A percentile compares a stretch with the other conserved stretches of the same genome.
These are phyloP conservation scores for Tolypocladium inflatum DNA, from an alignment of 2,329 filamentous ascomycete genomes.

Conservation along the genomic window DNA sequence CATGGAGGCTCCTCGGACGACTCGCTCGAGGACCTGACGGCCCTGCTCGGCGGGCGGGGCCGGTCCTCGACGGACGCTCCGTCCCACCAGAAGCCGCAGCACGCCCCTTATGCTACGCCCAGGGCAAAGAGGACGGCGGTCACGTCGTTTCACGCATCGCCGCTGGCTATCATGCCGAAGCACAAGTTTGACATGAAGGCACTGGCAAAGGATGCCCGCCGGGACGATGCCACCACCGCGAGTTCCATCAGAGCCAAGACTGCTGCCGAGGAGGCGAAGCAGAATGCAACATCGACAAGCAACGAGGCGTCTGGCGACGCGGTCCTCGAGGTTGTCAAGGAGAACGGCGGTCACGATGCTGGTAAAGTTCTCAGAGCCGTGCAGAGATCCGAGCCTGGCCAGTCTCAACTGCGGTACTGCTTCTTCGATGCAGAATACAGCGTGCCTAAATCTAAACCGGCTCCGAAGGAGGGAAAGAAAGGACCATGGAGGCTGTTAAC, in stretches of 20 bases:
- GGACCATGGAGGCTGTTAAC: constrained; percentile 39
- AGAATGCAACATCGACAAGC: background rate
- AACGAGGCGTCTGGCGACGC: constrained; percentile 12
- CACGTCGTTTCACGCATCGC: constrained; percentile 31
- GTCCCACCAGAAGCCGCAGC: constrained; percentile 1
- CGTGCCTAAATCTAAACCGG: constrained; percentile 12
- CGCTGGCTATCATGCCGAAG: constrained; percentile 39
- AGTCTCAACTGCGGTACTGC: constrained; percentile 29
- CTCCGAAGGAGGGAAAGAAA: constrained; percentile 20
- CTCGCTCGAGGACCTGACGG: constrained; percentile 44
- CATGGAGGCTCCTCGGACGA: constrained; percentile 44
- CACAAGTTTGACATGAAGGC: constrained; percentile 57
- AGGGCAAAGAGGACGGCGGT: constrained; percentile 36
- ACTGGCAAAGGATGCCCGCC: constrained; percentile 48
- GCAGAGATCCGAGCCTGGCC: constrained; percentile 35
- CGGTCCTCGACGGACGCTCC: constrained; percentile 7
- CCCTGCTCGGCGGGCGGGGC: constrained; percentile 18
- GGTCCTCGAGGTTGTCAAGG: constrained; percentile 21
- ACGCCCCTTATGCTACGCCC: constrained; percentile 29
- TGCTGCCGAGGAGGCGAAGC: constrained; percentile 16
- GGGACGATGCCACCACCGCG: constrained; percentile 50
- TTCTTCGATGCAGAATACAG: constrained; percentile 36
- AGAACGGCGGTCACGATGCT: constrained; percentile 31
- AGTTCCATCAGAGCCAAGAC: constrained; percentile 37
- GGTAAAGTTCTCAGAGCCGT: constrained; percentile 38